Evolutionary conservation across 2,329 filamentous ascomycete genomes (phyloP).

Genomic region (Capronia coronata): DNA sequence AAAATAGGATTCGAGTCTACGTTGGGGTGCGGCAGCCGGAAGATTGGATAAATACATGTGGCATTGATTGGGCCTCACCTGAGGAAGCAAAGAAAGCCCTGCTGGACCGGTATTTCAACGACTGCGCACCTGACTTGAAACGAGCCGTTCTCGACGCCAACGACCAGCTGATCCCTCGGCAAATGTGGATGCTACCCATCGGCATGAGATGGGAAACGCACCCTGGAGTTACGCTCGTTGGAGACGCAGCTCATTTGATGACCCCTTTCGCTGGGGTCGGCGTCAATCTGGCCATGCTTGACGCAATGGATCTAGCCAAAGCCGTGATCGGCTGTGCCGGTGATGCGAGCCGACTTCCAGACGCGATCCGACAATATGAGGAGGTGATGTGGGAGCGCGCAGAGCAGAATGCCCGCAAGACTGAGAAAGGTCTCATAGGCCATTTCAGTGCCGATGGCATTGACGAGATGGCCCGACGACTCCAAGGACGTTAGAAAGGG

Average conservation of each 20-base stretch:
- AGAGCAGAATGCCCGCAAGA: conserved; percentile 15
- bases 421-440: conserved; percentile 11
- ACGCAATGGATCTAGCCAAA: conserved; percentile 21
- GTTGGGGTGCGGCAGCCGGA: conserved; percentile 37
- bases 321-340: conserved; percentile 24
- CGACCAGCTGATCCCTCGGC: conserved; percentile 37
- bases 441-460: conserved; percentile 20
- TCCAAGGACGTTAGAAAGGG: conserved; percentile 2
- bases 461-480: conserved; percentile 9
- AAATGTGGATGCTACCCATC: conserved; percentile 50
- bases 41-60: conserved; percentile 38
- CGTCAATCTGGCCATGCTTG: conserved; percentile 24
- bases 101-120: conserved; percentile 35
- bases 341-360: conserved; percentile 15
- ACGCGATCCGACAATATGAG: conserved; percentile 27
- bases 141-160: conserved; percentile 40
- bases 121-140: conserved; percentile 42
- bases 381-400: conserved; percentile 26
- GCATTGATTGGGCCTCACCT: conserved; percentile 40
- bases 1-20: conserved; percentile 43
- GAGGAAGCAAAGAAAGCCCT: conserved; percentile 37
- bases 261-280: conserved; percentile 24
- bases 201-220: conserved; percentile 45
- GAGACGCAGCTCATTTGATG: conserved; percentile 31
- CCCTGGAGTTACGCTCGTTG: conserved; percentile 49